These are phyloP conservation scores for Chytriomyces sp. DNA, from an alignment of 192 early-diverging fungal species.

Conservation along the genomic window DNA sequence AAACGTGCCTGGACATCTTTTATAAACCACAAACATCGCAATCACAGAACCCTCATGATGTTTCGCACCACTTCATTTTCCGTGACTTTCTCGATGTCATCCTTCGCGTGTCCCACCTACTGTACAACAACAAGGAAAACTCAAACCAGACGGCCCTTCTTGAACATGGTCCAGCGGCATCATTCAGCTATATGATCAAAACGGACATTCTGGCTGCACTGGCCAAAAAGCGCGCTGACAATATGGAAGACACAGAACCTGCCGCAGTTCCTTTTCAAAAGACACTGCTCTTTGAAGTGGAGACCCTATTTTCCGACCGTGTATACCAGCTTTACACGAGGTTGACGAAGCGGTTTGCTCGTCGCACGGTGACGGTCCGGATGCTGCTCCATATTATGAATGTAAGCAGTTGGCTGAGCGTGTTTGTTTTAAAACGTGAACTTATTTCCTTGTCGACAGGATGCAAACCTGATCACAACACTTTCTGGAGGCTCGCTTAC, in stretches of 20 bases:
- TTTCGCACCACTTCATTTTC: conserved; percentile 46
- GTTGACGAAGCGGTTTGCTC: conserved; percentile 23
- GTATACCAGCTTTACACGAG: conserved; percentile 44
- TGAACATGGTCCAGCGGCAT: conserved; percentile 42
- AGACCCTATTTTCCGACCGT: conserved; percentile 17
- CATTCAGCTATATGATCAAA: conserved; percentile 47
- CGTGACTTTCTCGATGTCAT: conserved; percentile 54
- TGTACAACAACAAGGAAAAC: conserved; percentile 35
- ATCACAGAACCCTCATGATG: conserved; percentile 50
- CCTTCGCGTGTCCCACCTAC: conserved; percentile 38
- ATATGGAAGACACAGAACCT: not conserved
- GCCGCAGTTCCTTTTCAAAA: not conserved
- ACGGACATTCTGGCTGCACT: conserved; percentile 36
- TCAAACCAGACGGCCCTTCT: conserved; percentile 39
- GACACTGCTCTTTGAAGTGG: conserved; percentile 24
- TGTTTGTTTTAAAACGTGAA: conserved; percentile 20
- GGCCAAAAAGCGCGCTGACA: not conserved
- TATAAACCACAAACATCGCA: not conserved
- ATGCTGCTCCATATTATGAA: conserved; percentile 41
- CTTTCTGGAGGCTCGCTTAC: conserved; percentile 32
- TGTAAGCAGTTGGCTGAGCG: conserved; percentile 33
- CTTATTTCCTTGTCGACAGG: conserved; percentile 29
- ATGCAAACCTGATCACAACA: conserved; percentile 46
- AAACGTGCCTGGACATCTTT: too few relatives aligned
- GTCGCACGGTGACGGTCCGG: conserved; percentile 51